Conservation (phyloP, 257 asterid species). For the Sherardia arvensis region DNA sequence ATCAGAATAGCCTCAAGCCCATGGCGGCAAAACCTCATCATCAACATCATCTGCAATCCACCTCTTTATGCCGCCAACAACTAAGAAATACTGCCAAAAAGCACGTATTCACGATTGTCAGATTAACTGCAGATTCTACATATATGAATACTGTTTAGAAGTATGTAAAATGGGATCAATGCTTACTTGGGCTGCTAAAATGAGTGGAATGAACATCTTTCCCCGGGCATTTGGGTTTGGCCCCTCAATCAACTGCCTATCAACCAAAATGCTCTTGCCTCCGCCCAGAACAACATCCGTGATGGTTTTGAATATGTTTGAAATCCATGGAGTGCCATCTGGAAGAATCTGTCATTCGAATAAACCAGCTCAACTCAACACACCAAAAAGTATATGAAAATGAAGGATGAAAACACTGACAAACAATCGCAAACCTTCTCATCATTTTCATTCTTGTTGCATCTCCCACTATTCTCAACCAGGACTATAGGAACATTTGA, state of each 20-base stretch:
- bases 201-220: conserved; percentile 61
- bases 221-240: conserved; percentile 76
- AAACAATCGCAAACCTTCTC: conserved; percentile 57
- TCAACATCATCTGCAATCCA: conserved; percentile 49
- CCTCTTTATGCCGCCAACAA: conserved; percentile 56
- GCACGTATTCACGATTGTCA: background rate
- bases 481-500: conserved; percentile 58
- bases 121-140: background rate
- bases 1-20: conserved; percentile 30
- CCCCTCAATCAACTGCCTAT: conserved; percentile 78
- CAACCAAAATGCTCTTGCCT: conserved; percentile 55
- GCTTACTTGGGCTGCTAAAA: conserved; percentile 65
- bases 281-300: conserved; percentile 57
- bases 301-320: conserved; percentile 54
- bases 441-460: conserved; percentile 78
- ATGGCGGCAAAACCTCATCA: conserved; percentile 39
- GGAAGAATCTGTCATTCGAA: conserved; percentile 63
- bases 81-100: conserved; percentile 51
- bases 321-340: conserved; percentile 75
- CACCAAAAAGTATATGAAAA: background rate
- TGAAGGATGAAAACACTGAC: background rate
- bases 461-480: conserved; percentile 97
- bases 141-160: background rate
- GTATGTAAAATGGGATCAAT: background rate
- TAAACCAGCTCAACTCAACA: conserved; percentile 7